These are phyloP conservation scores for Parascedosporium putredinis DNA, from an alignment of 2,329 filamentous ascomycete genomes.

Conservation along the genomic window DNA sequence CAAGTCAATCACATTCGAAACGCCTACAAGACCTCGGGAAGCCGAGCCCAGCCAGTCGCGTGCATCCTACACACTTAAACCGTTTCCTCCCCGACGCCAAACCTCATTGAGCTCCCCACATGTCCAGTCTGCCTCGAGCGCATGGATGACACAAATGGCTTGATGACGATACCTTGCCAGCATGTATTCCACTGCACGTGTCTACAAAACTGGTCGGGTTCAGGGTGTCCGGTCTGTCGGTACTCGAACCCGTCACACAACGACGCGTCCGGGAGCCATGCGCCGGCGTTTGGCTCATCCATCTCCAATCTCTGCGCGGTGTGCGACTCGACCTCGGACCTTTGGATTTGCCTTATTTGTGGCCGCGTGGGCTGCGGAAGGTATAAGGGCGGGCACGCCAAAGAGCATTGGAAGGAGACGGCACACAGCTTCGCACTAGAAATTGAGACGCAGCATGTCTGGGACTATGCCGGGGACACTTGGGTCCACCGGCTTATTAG, in stretches of 20 bases:
- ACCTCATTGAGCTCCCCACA: conserved; percentile 82
- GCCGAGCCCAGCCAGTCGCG: conserved; percentile 39
- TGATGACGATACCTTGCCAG: conserved; percentile 93
- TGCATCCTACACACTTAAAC: conserved; percentile 38
- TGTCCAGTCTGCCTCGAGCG: conserved; percentile 94
- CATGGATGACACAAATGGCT: conserved; percentile 94
- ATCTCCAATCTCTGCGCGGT: conserved; percentile 65
- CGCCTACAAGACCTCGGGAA: conserved; percentile 37
- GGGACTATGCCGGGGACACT: conserved; percentile 92
- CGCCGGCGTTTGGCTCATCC: conserved; percentile 45
- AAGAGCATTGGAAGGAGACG: conserved; percentile 84
- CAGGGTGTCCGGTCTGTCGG: conserved; percentile 86
- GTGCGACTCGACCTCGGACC: conserved; percentile 69
- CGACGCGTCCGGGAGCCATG: conserved; percentile 18
- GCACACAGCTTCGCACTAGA: conserved; percentile 89
- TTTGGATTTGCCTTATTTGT: conserved; percentile 94
- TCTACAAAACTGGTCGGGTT: conserved; percentile 90
- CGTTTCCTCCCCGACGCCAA: conserved; percentile 63
- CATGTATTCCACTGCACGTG: conserved; percentile 97
- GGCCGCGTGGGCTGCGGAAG: conserved; percentile 87
- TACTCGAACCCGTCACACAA: conserved; percentile 57
- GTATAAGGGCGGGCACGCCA: conserved; percentile 89
- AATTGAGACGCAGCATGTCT: conserved; percentile 85
- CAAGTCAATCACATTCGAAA: conserved; percentile 79
- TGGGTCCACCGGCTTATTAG: conserved; percentile 95